Base-by-base conservation (phyloP, 108 stramenopile species). In the Chaetoceros tenuissimus region DNA sequence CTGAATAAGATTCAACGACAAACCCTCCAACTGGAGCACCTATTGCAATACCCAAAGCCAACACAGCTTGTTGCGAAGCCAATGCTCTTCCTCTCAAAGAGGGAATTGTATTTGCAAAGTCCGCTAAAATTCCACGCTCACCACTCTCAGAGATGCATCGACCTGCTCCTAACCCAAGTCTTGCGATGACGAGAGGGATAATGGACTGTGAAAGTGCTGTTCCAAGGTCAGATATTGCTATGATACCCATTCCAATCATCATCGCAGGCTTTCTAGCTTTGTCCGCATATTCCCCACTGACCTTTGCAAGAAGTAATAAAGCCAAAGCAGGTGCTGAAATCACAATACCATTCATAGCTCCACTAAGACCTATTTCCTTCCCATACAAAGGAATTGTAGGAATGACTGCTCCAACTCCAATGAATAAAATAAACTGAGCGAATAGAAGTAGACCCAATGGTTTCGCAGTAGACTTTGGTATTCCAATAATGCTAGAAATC, bases 381-480 rank as follows among this genome's bases (percentile, higher is more conserved):
- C 78, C 82, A 54, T 88, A 88, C 23, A 88, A 45, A 2, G 86
- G 82, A 26, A 88, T 75, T 22, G 66, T 67, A 27, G 86, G 86
- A 22, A 88, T 84, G 30, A 88, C 81, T 10, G 82, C 86, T 21
- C 86, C 86, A 27, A 88, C 86, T 30, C 86, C 86, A 28, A 88
- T 43, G 48, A 87, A 87, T 1, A 87, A 59, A 5, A 87, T 28
- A 56, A 83, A 78, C 57, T 87, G 86, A 13, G 82, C 73, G 16
- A 74, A 46, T n/a, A 87, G 55, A 0, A 87, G 71, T 7, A 84
- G 64, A 28, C 72, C 31, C 45, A 87, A 68, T 31, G 85, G 70
- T 27, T 56, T 47, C 24, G 50, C 53, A 25, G 80, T 71, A 3
- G 29, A 28, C 22, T 60, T 45, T 24, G 65, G 64, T n/a, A n/a